Conservation (phyloP, 1,284 basidiomycete species). For the Rhodotorula sp. region DNA sequence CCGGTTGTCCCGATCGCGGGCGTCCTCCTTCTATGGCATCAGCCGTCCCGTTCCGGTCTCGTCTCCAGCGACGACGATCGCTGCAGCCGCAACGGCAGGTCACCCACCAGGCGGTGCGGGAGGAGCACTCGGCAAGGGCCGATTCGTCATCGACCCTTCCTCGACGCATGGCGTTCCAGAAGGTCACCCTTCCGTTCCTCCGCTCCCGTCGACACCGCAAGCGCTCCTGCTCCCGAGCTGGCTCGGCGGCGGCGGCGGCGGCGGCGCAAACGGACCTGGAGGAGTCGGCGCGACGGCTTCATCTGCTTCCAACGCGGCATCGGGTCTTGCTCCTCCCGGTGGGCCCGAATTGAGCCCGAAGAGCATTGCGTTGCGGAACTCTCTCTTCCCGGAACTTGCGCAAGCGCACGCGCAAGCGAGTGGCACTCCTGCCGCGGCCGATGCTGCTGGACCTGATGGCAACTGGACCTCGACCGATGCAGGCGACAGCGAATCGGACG, state of each 20-base stretch:
- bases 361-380: slow-evolving; percentile 30
- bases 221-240: slow-evolving; percentile 7
- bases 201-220: slow-evolving; percentile 1
- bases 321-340: too few relatives aligned
- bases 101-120: not conserved
- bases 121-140: slow-evolving; percentile 4
- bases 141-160: slow-evolving; percentile 38
- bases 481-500: slow-evolving; percentile 18
- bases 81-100: not conserved
- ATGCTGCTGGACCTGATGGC: slow-evolving; percentile 7
- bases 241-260: not conserved
- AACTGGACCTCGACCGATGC: slow-evolving; percentile 18
- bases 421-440: not conserved
- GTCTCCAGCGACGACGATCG: not conserved
- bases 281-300: not conserved
- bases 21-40: slow-evolving; percentile 20
- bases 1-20: slow-evolving; percentile 22
- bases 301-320: not conserved
- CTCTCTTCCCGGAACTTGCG: slow-evolving; percentile 39
- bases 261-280: not conserved
- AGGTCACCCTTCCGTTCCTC: slow-evolving; percentile 39
- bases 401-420: not conserved
- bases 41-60: slow-evolving; percentile 11
- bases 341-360: slow-evolving; percentile 20
- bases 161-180: slow-evolving; percentile 32